Percentiles rank a stretch among this genome's conserved stretches.
phyloP scores from a whole-genome alignment of 208 protist species.

The Leishmania mexicana region DNA sequence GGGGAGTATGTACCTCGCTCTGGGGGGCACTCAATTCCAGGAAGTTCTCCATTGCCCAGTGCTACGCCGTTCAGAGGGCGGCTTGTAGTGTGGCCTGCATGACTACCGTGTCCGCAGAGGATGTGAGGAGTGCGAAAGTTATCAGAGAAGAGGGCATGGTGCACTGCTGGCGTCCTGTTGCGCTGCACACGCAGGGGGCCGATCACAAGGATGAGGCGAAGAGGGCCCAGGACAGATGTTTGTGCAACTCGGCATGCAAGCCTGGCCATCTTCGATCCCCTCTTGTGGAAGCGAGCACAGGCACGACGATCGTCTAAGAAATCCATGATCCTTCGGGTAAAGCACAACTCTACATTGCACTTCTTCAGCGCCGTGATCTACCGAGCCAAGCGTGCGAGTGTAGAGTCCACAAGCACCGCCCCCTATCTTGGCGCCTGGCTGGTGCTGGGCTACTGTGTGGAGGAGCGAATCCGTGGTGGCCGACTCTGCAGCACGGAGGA shows the following conservation, averaged over 20 bases:
- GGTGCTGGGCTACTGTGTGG: background rate
- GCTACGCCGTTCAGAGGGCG: background rate
- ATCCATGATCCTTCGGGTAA: background rate
- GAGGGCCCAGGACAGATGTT: background rate
- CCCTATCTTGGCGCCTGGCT: background rate
- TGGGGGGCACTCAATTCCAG: background rate
- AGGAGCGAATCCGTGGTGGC: background rate
- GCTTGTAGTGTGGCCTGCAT: background rate
- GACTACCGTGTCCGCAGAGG: background rate
- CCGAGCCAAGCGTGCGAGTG: background rate
- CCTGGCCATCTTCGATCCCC: background rate
- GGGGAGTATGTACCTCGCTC: no score
- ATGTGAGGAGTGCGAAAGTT: background rate
- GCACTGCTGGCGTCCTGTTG: background rate
- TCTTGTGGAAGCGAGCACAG: background rate
- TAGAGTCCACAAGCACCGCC: background rate
- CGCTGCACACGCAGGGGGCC: background rate
- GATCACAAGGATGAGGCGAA: background rate
- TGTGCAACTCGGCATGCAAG: background rate
- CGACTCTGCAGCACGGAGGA: background rate
- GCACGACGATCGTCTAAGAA: background rate
- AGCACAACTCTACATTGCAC: background rate
- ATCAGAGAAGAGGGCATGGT: background rate
- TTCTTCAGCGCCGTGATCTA: background rate
- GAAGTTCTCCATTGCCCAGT: background rate